Evolutionary conservation across 495 filamentous ascomycete species (phyloP).

Genomic region (Daldinia vernicosa): DNA sequence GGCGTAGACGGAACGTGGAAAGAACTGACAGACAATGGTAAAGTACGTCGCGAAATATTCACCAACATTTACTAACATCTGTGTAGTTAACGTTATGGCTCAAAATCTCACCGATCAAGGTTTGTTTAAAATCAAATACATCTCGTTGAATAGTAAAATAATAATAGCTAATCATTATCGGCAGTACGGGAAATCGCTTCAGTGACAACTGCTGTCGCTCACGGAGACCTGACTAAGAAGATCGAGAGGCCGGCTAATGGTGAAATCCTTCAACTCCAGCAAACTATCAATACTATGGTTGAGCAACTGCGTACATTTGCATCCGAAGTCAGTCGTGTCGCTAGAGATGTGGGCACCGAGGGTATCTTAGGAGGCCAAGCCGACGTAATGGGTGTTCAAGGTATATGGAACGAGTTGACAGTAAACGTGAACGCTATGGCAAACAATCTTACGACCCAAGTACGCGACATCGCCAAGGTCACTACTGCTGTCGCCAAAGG

Average conservation of each 20-base stretch:
- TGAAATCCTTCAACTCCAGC: conserved; percentile 94
- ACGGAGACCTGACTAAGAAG: conserved; percentile 95
- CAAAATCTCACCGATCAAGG: conserved; percentile 71
- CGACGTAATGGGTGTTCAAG: conserved; percentile 85
- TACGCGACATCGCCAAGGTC: conserved; percentile 97
- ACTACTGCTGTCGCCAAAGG: conserved; percentile 98
- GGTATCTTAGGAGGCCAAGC: conserved; percentile 97
- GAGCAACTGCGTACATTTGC: conserved; percentile 97
- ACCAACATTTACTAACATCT: conserved; percentile 31
- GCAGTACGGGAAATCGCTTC: conserved; percentile 93
- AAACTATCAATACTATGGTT: conserved; percentile 99
- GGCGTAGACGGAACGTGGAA: conserved; percentile 98
- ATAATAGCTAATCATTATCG: conserved; percentile 25
- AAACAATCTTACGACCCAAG: conserved; percentile 96
- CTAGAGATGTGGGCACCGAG: conserved; percentile 96
- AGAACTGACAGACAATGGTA: conserved; percentile 94
- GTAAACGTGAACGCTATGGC: conserved; percentile 99
- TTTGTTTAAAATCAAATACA: conserved; percentile 30
- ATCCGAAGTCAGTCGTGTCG: conserved; percentile 94
- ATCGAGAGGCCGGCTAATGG: conserved; percentile 93
- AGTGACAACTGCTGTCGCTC: conserved; percentile 95
- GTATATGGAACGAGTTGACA: conserved; percentile 95
- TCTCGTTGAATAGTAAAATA: not conserved
- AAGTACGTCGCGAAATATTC: conserved; percentile 26
- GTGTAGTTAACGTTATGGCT: conserved; percentile 94